A percentile compares a stretch with the other conserved stretches of the same genome.
Evolutionary conservation across 148 eudicot species (phyloP).

Genomic region (Chenopodium album): DNA sequence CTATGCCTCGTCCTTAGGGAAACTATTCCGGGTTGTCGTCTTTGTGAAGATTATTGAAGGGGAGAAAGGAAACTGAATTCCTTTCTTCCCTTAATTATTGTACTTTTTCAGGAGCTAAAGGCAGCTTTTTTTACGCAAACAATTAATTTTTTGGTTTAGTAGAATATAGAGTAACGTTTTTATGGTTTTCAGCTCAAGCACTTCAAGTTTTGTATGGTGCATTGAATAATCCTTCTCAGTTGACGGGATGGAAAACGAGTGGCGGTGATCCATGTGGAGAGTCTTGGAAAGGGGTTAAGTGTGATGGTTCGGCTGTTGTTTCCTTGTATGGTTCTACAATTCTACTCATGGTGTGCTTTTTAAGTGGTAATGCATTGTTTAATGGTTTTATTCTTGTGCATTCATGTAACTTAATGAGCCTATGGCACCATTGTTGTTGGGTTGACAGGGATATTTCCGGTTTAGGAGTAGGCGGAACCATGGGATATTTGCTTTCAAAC

Average conservation of each 20-base stretch:
- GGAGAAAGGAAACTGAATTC: neutral
- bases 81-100: neutral
- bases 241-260: conserved; percentile 73
- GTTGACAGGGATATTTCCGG: conserved; percentile 70
- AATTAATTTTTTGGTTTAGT: no score
- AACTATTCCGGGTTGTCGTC: neutral
- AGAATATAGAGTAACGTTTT: neutral
- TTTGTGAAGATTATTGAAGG: neutral
- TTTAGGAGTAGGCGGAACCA: conserved; percentile 68
- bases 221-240: conserved; percentile 75
- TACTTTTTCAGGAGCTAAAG: neutral
- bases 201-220: conserved; percentile 80
- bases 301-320: conserved; percentile 85
- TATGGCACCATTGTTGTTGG: conserved; percentile 23
- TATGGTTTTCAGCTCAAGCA: conserved; percentile 59
- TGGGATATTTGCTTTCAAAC: conserved; percentile 81
- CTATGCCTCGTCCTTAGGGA: neutral
- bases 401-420: conserved; percentile 13
- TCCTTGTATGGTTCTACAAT: conserved; percentile 56
- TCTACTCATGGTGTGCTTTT: neutral
- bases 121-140: neutral
- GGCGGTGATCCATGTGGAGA: conserved; percentile 95
- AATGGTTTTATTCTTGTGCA: neutral
- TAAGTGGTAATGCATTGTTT: neutral
- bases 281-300: conserved; percentile 87